These are phyloP conservation scores for Aspergillus homomorphus DNA, from an alignment of 495 filamentous ascomycete genomes.

Conservation along the genomic window DNA sequence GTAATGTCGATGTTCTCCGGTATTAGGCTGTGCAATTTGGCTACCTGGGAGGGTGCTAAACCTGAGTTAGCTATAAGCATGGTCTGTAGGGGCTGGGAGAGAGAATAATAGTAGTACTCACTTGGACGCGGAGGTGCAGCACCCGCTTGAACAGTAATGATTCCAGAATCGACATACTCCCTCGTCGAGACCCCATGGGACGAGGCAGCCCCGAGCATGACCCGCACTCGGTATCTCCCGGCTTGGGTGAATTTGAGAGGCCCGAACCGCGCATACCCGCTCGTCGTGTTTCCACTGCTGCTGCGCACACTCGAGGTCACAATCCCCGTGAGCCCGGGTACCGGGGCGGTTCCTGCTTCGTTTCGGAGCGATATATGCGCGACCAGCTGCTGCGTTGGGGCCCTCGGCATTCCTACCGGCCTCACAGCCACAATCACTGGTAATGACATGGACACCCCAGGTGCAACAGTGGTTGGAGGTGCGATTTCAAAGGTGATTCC, in stretches of 20 bases:
- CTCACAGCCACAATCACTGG: slow-evolving; percentile 37
- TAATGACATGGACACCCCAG: slow-evolving; percentile 31
- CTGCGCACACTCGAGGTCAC: slow-evolving; percentile 39
- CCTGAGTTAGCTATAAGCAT: slow-evolving; percentile 1
- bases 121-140: slow-evolving; percentile 32
- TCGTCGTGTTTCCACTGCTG: slow-evolving; percentile 31
- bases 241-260: slow-evolving; percentile 31
- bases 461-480: slow-evolving; percentile 30
- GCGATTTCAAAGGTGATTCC: slow-evolving; percentile 33
- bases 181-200: slow-evolving; percentile 31
- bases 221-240: slow-evolving; percentile 35
- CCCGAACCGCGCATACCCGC: slow-evolving; percentile 37
- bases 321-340: slow-evolving; percentile 27
- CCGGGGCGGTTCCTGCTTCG: slow-evolving; percentile 28
- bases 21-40: slow-evolving; percentile 30
- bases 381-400: slow-evolving; percentile 32
- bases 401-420: slow-evolving; percentile 28
- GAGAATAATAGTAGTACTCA: slow-evolving; percentile 18
- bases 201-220: slow-evolving; percentile 37
- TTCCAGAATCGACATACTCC: slow-evolving; percentile 32
- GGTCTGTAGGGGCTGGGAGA: neutral
- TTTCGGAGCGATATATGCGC: slow-evolving; percentile 32
- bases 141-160: slow-evolving; percentile 34
- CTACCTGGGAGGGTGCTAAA: slow-evolving; percentile 30
- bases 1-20: slow-evolving; percentile 40